Evolutionary conservation across 805 yeast genomes (phyloP), one percentile per base, ranked within the genome.

Genomic region (Kregervanrija delftensis): DNA sequence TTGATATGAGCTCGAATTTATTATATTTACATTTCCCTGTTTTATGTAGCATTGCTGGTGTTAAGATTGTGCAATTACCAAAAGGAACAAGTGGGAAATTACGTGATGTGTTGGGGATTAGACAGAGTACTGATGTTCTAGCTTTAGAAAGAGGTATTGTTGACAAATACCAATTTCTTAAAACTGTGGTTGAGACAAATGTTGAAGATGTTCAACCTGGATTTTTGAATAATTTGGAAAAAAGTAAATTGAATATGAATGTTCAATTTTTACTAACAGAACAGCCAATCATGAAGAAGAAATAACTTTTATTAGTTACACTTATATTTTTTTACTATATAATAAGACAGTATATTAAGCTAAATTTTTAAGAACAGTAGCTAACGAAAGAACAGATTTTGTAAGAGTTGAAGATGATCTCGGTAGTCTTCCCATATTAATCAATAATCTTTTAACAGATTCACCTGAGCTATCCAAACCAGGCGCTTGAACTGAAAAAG

Each of bases 11-110:
- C 1, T 54, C 54, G 11, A 79, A 86, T 1, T 61, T 83, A 1
- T 53, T 83, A 35, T 64, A 75, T 5, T 72, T 74, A 48, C 82
- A 76, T 40, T 68, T 83, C 36, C 91, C 91, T 0, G 63, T 74
- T 2, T 59, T 84, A 33, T 60, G 77, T 22, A 72, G 63, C 43
- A 65, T 77, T 22, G 71, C 84, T 0, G 66, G 72, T 0, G 79
- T 79, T 4, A 81, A 77, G 48, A 61, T 83, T 37, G 69, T 83
- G 2, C 83, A 79, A 49, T 63, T 84, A 22, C 89, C 89, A 2
- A 68, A 66, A 44, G 76, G 68, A 9, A 55, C 65, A 4, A 52
- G 58, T 28, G 33, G 22, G n/a, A 46, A 37, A 41, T 37, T 63
- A 4, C 49, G 50, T 16, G 30, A 42, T 6, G 52, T 55, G 3